Percentiles rank a stretch among this genome's conserved stretches.
Evolutionary conservation across 1,284 basidiomycete genomes (phyloP).

Genomic region (Tylopilus sp.): DNA sequence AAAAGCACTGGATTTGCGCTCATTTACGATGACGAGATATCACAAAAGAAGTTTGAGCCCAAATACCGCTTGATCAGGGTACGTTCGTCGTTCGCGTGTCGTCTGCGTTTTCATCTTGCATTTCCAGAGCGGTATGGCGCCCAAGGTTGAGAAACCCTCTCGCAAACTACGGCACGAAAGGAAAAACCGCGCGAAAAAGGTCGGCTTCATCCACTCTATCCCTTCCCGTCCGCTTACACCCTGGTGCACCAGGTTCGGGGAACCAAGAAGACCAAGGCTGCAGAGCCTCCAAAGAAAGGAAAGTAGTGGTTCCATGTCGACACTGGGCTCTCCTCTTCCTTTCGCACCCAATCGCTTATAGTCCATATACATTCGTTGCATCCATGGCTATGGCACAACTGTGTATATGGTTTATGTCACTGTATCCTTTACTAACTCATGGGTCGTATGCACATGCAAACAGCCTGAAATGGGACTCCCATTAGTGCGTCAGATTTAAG

Average conservation of each 20-base stretch:
- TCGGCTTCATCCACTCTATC: slow-evolving; percentile 33
- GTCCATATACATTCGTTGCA: slow-evolving; percentile 33
- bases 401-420: slow-evolving; percentile 43
- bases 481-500: slow-evolving; percentile 32
- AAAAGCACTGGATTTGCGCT: slow-evolving; percentile 95
- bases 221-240: slow-evolving; percentile 8
- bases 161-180: slow-evolving; percentile 99
- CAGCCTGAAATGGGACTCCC: slow-evolving; percentile 31
- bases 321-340: slow-evolving; percentile 26
- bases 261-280: slow-evolving; percentile 90
- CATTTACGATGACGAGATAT: slow-evolving; percentile 96
- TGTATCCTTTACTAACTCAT: slow-evolving; percentile 35
- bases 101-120: slow-evolving; percentile 9
- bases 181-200: slow-evolving; percentile 99
- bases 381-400: slow-evolving; percentile 32
- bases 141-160: slow-evolving; percentile 89
- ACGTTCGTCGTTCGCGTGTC: slow-evolving; percentile 32
- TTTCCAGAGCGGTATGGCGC: slow-evolving; percentile 71
- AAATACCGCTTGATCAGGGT: slow-evolving; percentile 94
- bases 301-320: slow-evolving; percentile 47
- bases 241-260: slow-evolving; percentile 67
- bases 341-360: slow-evolving; percentile 38
- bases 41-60: slow-evolving; percentile 97
- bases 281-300: slow-evolving; percentile 84
- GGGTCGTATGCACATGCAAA: slow-evolving; percentile 45